phyloP scores from a whole-genome alignment of 2,329 filamentous ascomycete genomes.

The Aspergillus novoparasiticus region DNA sequence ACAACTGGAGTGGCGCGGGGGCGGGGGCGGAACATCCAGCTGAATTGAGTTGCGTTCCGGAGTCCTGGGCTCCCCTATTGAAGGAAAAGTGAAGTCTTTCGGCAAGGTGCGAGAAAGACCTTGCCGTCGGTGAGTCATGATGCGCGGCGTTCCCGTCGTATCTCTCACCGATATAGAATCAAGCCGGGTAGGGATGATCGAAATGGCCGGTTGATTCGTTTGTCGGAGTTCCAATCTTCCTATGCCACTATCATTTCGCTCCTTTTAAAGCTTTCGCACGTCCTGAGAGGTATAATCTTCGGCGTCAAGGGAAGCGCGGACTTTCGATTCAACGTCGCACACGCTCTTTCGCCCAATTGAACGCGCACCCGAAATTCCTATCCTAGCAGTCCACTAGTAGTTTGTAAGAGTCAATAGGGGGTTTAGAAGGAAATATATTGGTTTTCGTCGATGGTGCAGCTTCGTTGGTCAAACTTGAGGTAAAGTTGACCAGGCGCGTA shows the following conservation, averaged over 20 bases:
- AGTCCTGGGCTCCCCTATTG: conserved; percentile 43
- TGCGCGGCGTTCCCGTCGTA: conserved; percentile 15
- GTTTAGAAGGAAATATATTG: background rate
- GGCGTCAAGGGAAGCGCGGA: conserved; percentile 5
- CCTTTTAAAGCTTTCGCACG: conserved; percentile 6
- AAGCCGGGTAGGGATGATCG: conserved; percentile 2
- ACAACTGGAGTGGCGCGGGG: conserved; percentile 47
- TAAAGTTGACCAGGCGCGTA: conserved; percentile 15
- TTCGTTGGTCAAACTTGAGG: conserved; percentile 7
- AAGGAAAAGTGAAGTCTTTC: conserved; percentile 50
- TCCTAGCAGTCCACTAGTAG: background rate
- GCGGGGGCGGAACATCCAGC: conserved; percentile 47
- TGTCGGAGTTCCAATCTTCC: conserved; percentile 1
- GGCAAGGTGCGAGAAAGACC: conserved; percentile 50
- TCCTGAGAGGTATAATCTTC: background rate
- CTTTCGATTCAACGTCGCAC: conserved; percentile 4
- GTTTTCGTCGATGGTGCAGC: conserved; percentile 15
- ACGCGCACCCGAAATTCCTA: conserved; percentile 10
- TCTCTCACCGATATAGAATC: conserved; percentile 5
- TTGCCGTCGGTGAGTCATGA: conserved; percentile 42
- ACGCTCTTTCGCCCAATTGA: conserved; percentile 2
- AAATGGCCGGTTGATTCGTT: conserved; percentile 5
- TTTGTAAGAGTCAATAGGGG: background rate
- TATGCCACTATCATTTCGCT: conserved; percentile 22
- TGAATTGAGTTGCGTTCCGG: conserved; percentile 44